Base-by-base conservation (phyloP, 345 rosid genomes). In the Corymbia maculata region DNA sequence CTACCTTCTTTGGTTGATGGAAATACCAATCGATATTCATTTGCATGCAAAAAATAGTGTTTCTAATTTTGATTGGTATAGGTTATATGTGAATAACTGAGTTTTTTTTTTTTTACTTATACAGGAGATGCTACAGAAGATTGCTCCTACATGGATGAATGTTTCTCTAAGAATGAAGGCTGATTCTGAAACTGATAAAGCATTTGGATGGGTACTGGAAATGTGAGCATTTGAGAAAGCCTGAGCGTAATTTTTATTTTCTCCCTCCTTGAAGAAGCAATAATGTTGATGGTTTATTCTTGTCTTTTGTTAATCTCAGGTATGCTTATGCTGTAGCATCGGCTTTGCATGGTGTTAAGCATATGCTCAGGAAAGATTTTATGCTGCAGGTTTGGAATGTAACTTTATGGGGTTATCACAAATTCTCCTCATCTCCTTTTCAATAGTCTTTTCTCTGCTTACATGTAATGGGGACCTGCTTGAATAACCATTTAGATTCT, bases 111-210 rank as follows among this genome's bases (percentile, higher is more conserved):
- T 84, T 87, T 93, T 68, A 87, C 50, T 89, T 44, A 53, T 92
- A 89, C 91, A 95, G 98, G 94, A 94, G 86, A 75, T 95, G 89
- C 93, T 97, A 91, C 94, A 95, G 92, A 96, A 96, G 91, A 95
- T 98, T 89, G 95, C 99, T 88, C 96, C 99, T 50, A 97, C 99
- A 85, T 98, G 99, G 99, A 95, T 97, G 97, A 98, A 98, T 93
- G 89, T 98, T 89, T 98, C 99, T 7, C 80, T 97, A 88, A 93
- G 94, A 90, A 98, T 98, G 99, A 98, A 98, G 91, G 91, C 93
- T 85, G 99, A 98, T 85, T 97, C 98, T 4, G 99, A 96, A 89
- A 96, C 99, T 45, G 99, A 98, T 87, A 96, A 98, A 91, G 92
- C 95, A 86, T 97, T 98, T 91, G 99, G 99, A 90, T 98, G 99